phyloP scores from a whole-genome alignment of 768 basidiomycete species.

The Kwoniella bestiolae region DNA sequence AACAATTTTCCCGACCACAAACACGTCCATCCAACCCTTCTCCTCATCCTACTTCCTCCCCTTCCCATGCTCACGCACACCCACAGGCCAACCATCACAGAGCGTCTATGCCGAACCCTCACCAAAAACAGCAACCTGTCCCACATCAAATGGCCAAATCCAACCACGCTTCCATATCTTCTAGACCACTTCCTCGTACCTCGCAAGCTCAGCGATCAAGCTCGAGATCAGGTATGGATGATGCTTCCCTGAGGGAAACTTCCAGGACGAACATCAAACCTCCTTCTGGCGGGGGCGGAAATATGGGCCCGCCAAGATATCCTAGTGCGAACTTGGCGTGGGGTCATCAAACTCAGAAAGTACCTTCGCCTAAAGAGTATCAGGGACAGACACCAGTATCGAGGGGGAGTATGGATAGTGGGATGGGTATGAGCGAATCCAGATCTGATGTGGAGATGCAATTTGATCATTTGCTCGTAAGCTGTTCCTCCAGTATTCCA shows the following conservation, averaged over 20 bases:
- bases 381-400: slow-evolving; percentile 25
- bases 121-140: not conserved
- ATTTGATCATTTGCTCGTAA: slow-evolving; percentile 42
- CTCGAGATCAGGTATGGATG: not conserved
- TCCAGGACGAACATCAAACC: slow-evolving; percentile 18
- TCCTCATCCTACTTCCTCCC: slow-evolving; percentile 1
- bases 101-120: slow-evolving; percentile 25
- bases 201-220: slow-evolving; percentile 14
- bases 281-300: not conserved
- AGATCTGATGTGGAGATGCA: slow-evolving; percentile 38
- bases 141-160: slow-evolving; percentile 9
- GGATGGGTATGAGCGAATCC: not conserved
- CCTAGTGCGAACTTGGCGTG: slow-evolving; percentile 31
- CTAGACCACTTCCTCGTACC: slow-evolving; percentile 12
- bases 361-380: slow-evolving; percentile 25
- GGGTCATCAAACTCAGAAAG: slow-evolving; percentile 27
- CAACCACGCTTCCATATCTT: slow-evolving; percentile 15
- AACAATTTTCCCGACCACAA: slow-evolving; percentile 15
- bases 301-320: slow-evolving; percentile 28
- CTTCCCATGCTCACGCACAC: not conserved
- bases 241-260: slow-evolving; percentile 19
- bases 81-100: slow-evolving; percentile 8
- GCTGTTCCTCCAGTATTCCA: no score
- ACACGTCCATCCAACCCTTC: slow-evolving; percentile 7
- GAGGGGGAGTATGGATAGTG: slow-evolving; percentile 5